Base-by-base conservation (phyloP, 129 eudicot species). In the Arctium lappa region DNA sequence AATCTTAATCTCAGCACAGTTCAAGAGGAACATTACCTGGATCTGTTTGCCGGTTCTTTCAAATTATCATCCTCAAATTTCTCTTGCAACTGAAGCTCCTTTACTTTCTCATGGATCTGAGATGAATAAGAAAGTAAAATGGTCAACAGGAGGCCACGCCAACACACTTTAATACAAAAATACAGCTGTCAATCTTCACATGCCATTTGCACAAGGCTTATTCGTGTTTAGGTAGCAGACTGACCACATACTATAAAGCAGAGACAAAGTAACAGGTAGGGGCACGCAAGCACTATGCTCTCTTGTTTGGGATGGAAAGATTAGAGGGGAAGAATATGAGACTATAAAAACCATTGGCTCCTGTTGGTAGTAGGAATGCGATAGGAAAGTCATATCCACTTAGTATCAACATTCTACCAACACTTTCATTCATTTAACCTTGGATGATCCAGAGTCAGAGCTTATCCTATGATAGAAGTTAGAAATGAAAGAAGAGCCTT, bases 41-140 rank as follows among this genome's bases (percentile, higher is more conserved):
- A 90, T 38, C 70, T 76, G 69, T 84, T 88, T 72, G 83, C 38
- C 27, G 74, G 18, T 36, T 89, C 93, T 65, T 79, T 84, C 70
- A 79, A 73, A 84, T 85, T 86, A 78, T 32, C 81, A 56, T 83
- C 87, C 73, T 77, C 91, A 12, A 32, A 39, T 50, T 79, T 81
- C 77, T 75, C 77, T 72, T 82, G 85, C 29, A 82, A 86, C 84
- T 85, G 90, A 68, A 94, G 87, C 88, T 94, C 97, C 88, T 73
- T 90, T 73, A 94, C 93, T 85, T 94, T 92, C 81, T 87, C 91
- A 79, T 90, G 90, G 48, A 94, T 90, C 97, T 94, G 69, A 12
- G 81, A 73, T 78, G 72, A 70, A 79, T 50, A 80, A 36, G 60
- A 73, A 36, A 48, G 75, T 80, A 63, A 77, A 27, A 40, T 36